Evolutionary conservation across 2,329 filamentous ascomycete genomes (phyloP).

Genomic region (Neophaeococcomyces aloes): DNA sequence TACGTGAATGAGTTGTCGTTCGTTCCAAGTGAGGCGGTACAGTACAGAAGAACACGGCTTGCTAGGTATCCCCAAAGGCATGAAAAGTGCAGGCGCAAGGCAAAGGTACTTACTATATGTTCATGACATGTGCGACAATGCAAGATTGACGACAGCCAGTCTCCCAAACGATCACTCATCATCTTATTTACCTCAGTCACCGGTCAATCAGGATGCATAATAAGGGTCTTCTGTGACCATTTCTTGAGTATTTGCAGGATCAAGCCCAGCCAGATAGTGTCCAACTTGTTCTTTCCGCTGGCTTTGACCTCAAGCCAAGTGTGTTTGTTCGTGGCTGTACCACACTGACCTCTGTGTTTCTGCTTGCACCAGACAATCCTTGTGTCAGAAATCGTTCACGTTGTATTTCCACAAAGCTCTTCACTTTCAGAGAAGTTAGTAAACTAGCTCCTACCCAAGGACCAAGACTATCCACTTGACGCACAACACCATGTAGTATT

Average conservation of each 20-base stretch:
- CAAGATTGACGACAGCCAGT: not conserved
- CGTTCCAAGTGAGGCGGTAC: not conserved
- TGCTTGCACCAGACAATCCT: slow-evolving; percentile 37
- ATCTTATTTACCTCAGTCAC: not conserved
- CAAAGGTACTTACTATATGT: not conserved
- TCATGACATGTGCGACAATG: not conserved
- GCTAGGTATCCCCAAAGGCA: not conserved
- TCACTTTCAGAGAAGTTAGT: slow-evolving; percentile 47
- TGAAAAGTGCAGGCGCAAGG: not conserved
- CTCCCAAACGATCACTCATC: not conserved
- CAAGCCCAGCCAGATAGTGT: slow-evolving; percentile 38
- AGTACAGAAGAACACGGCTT: not conserved
- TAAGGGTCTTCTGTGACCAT: not conserved
- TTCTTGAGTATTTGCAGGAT: too few relatives aligned
- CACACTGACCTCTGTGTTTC: slow-evolving; percentile 30
- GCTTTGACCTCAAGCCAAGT: slow-evolving; percentile 21
- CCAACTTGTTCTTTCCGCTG: slow-evolving; percentile 39
- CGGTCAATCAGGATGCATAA: slow-evolving; percentile 4
- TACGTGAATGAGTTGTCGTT: not conserved
- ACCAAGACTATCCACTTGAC: slow-evolving; percentile 51
- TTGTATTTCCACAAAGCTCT: slow-evolving; percentile 53
- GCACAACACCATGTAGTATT: slow-evolving; percentile 30
- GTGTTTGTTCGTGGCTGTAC: slow-evolving; percentile 30
- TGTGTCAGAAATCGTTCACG: slow-evolving; percentile 50
- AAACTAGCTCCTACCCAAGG: slow-evolving; percentile 56